Base-by-base conservation (phyloP, 1,284 basidiomycete genomes). In the Cryptococcus maquisensis region DNA sequence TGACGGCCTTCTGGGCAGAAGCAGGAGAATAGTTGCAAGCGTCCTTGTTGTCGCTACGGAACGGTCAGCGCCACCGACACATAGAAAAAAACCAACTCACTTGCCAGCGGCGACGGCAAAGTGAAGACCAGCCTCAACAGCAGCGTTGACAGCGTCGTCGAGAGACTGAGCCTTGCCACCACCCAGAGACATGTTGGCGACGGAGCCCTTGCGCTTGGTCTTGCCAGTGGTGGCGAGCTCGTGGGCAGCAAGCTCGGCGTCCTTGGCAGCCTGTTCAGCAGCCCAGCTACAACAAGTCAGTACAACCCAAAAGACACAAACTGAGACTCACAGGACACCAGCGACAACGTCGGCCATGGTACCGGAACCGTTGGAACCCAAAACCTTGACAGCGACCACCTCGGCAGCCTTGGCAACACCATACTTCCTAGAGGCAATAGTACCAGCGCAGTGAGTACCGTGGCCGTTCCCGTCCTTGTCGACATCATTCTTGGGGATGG, bases 161-260 rank as follows among this genome's bases (percentile, higher is more conserved):
- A 98, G 83, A 43, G 89, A 83, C 40, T 80, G 81, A n/a, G 90
- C 92, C 80, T 93, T 95, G 65, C 90, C 90, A 70, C 95, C 95
- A 62, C 95, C 95, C 52, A 98, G 86, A 72, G 87, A 90, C 95
- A 98, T 97, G 82, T 95, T 97, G 59, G 90, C 92, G 63, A 98
- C 94, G 39, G 93, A 95, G 38, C 95, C 95, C 81, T 93, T 94
- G 81, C 90, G 86, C 57, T 79, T 81, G 59, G 86, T 86, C 71
- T 81, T 83, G 52, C 86, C 85, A n/a, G 81, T 82, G 49, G 74
- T 78, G 54, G 78, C 81, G 65, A 84, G 73, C 75, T 91, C 86
- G 15, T 81, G 81, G 20, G 79, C 79, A 41, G 88, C 85, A 21
- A 81, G 81, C 32, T 74, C 75, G 2, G 82, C 82, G 57, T 77